Evolutionary conservation across 2,329 filamentous ascomycete species (phyloP).

Genomic region (Pseudocercospora pini-densiflorae): DNA sequence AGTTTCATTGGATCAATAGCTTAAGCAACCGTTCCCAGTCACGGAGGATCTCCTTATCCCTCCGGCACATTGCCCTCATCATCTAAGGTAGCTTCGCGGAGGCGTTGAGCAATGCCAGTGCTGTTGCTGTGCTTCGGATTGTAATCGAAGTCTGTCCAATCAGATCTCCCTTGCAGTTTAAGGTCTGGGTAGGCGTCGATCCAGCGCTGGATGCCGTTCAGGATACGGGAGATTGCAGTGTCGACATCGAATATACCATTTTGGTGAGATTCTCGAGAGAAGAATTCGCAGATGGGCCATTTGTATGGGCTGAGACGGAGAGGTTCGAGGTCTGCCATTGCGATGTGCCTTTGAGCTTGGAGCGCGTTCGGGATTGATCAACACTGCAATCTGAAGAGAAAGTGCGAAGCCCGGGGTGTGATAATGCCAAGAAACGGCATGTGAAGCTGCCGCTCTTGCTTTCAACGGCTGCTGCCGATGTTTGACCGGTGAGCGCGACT

Average conservation of each 20-base stretch:
- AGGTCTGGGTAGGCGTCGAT: not conserved
- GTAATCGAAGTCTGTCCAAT: not conserved
- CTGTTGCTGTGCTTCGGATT: not conserved
- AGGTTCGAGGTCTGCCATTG: not conserved
- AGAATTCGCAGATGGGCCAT: not conserved
- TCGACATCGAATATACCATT: not conserved
- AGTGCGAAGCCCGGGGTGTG: not conserved
- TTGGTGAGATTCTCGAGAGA: not conserved
- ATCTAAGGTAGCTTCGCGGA: too few species aligned
- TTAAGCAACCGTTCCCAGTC: too few species aligned
- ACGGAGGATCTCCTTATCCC: too few species aligned
- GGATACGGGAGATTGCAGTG: not conserved
- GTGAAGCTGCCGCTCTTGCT: not conserved
- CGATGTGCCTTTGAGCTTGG: not conserved
- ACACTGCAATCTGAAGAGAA: too few species aligned
- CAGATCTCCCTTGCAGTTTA: not conserved
- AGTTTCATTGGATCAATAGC: not conserved
- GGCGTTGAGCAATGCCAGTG: not conserved
- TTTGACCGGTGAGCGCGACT: too few species aligned
- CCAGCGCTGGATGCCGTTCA: not conserved
- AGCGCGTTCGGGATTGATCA: too few species aligned
- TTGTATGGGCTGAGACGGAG: not conserved
- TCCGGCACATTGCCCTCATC: too few species aligned
- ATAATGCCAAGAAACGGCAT: not conserved
- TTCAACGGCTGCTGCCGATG: too few species aligned